Conservation (phyloP, 192 early-diverging fungal species). For the Coemansia sp. region DNA sequence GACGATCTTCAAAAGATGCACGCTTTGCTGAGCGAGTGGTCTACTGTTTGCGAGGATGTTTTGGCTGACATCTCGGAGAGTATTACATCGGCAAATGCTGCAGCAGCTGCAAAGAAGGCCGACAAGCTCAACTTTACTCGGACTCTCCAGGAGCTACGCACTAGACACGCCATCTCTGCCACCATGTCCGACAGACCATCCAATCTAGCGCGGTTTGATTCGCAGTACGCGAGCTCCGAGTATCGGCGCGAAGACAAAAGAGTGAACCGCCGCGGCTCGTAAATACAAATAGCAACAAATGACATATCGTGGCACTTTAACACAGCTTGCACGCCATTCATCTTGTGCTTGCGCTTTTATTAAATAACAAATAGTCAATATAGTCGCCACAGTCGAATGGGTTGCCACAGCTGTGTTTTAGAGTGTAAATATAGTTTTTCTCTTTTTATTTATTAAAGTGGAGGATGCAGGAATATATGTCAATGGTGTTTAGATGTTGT, state of each 20-base stretch:
- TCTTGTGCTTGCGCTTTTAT: too few species aligned
- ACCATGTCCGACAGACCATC: background rate
- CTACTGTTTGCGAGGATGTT: conserved; percentile 20
- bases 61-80: conserved; percentile 8
- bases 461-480: too few species aligned
- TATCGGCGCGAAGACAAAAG: conserved; percentile 35
- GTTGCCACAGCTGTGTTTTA: background rate
- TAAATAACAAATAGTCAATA: too few species aligned
- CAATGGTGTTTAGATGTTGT: too few species aligned
- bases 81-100: conserved; percentile 14
- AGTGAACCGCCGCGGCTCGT: background rate
- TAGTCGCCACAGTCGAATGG: too few species aligned
- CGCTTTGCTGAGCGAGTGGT: conserved; percentile 24
- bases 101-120: conserved; percentile 4
- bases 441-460: background rate
- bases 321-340: too few species aligned
- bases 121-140: conserved; percentile 26
- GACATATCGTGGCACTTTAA: too few species aligned
- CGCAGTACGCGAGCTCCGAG: conserved; percentile 41
- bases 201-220: conserved; percentile 15
- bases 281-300: background rate
- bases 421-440: background rate
- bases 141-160: conserved; percentile 23
- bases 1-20: conserved; percentile 30
- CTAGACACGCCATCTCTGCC: background rate